phyloP scores from a whole-genome alignment of 73 alveolate species.

The Tetrahymena borealis region DNA sequence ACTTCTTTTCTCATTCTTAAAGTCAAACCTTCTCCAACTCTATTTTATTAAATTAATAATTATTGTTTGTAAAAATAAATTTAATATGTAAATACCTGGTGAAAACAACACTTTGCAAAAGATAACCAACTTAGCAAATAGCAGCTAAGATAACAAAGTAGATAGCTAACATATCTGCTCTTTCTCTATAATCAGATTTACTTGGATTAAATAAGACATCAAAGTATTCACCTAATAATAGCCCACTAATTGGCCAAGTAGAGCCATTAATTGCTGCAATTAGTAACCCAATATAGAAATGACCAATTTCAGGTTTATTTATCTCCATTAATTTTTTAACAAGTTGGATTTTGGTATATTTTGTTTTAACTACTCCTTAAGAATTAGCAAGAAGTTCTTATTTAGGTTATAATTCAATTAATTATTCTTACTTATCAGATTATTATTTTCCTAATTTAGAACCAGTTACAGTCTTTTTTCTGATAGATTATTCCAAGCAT shows the following conservation, averaged over 20 bases:
- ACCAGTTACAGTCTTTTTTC: too few species aligned
- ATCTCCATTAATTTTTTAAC: not conserved
- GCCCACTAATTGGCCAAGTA: slow-evolving; percentile 44
- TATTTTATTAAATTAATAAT: slow-evolving; percentile 36
- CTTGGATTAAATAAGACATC: not conserved
- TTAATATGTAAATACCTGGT: not conserved
- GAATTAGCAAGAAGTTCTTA: not conserved
- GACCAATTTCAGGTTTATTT: slow-evolving; percentile 18
- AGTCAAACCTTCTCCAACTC: slow-evolving; percentile 54
- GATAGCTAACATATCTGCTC: not conserved
- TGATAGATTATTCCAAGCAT: too few species aligned
- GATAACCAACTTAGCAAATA: not conserved
- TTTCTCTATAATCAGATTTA: not conserved
- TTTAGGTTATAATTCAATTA: not conserved
- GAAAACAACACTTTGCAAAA: not conserved
- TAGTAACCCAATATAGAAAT: slow-evolving; percentile 24
- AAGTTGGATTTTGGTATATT: not conserved
- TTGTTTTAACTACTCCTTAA: not conserved
- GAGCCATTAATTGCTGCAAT: slow-evolving; percentile 14
- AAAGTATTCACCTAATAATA: slow-evolving; percentile 27
- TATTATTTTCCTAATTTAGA: too few species aligned
- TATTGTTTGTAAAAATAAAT: not conserved
- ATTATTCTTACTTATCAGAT: not conserved
- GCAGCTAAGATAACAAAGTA: not conserved
- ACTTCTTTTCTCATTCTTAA: slow-evolving; percentile 52